Evolutionary conservation across 768 basidiomycete genomes (phyloP), one percentile per base, ranked within the genome.

Genomic region (Sporobolomyces phaffii): DNA sequence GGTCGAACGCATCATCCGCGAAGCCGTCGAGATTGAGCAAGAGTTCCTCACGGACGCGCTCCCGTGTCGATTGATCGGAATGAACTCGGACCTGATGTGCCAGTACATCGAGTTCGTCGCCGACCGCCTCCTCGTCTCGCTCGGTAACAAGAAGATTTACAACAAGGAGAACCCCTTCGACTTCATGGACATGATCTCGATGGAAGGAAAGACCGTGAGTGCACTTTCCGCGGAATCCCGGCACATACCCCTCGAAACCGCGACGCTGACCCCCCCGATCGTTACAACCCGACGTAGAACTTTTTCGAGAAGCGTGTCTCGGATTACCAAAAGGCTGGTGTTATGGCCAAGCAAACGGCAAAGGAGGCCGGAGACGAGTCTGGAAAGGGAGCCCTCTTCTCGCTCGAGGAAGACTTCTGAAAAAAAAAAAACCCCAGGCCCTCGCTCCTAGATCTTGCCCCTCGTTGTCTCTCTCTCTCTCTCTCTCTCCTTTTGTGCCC

Each of bases 241-340:
- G 29, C 20, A 22, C 24, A 3, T 38, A 20, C 5, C 50, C 11
- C 13, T 38, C 49, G 31, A 34, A 40, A 3, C n/a, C 22, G 26
- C 26, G 7, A 48, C 44, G 47, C 28, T 20, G 22, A 41, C 28
- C 26, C 17, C 26, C 15, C 11, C 44, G n/a, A 22, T 38, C 36
- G 13, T 36, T 9, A n/a, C n/a, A n/a, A n/a, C 54, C 18, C 20
- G 33, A 20, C 24, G 33, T n/a, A 44, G 56, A 92, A 94, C 80
- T 96, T 94, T 78, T 97, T 94, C 77, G 91, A 96, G 80, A 68
- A 57, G 90, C 91, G 79, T 83, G 91, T 1, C 90, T 94, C 17
- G 90, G 90, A 79, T 38, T 81, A 81, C 65, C 76, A 78, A 29
- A 80, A 78, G 72, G 77, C 80, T n/a, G 77, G 77, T 41, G 78